Percentiles rank a stretch among this genome's conserved stretches.
These are phyloP conservation scores for Candida saitoana DNA, from an alignment of 805 yeast genomes.

Conservation along the genomic window DNA sequence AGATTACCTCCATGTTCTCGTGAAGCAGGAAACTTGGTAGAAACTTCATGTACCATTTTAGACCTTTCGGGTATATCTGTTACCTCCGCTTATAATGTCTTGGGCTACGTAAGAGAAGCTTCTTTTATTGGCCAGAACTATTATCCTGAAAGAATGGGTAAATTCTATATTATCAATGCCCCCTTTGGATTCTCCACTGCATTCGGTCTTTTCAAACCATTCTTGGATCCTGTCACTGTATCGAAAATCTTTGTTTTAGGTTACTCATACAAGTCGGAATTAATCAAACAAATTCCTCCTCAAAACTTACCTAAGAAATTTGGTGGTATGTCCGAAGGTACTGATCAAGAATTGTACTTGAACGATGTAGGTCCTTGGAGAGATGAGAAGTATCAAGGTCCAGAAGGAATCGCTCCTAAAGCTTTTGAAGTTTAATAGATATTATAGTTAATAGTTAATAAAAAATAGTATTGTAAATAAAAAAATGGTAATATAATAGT, in stretches of 20 bases:
- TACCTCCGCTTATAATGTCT: slow-evolving; percentile 76
- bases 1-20: slow-evolving; percentile 95
- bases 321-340: slow-evolving; percentile 75
- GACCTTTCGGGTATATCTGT: slow-evolving; percentile 93
- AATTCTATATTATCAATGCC: slow-evolving; percentile 90
- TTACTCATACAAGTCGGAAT: slow-evolving; percentile 69
- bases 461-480: too few species aligned
- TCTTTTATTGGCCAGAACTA: slow-evolving; percentile 93
- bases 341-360: slow-evolving; percentile 76
- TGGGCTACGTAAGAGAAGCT: slow-evolving; percentile 87
- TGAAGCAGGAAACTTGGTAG: slow-evolving; percentile 69
- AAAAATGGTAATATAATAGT: too few species aligned
- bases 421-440: slow-evolving; percentile 15
- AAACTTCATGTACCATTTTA: slow-evolving; percentile 93
- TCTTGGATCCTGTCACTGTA: slow-evolving; percentile 96
- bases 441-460: too few species aligned
- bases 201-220: slow-evolving; percentile 85
- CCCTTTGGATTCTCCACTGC: slow-evolving; percentile 97
- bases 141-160: slow-evolving; percentile 99
- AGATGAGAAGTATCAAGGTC: slow-evolving; percentile 81
- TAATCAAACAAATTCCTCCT: slow-evolving; percentile 87
- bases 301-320: slow-evolving; percentile 89
- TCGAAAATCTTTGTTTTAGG: slow-evolving; percentile 89
- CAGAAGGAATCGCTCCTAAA: slow-evolving; percentile 90
- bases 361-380: slow-evolving; percentile 98